These are phyloP conservation scores for Septoria linicola DNA, from an alignment of 2,329 filamentous ascomycete genomes.

Conservation along the genomic window DNA sequence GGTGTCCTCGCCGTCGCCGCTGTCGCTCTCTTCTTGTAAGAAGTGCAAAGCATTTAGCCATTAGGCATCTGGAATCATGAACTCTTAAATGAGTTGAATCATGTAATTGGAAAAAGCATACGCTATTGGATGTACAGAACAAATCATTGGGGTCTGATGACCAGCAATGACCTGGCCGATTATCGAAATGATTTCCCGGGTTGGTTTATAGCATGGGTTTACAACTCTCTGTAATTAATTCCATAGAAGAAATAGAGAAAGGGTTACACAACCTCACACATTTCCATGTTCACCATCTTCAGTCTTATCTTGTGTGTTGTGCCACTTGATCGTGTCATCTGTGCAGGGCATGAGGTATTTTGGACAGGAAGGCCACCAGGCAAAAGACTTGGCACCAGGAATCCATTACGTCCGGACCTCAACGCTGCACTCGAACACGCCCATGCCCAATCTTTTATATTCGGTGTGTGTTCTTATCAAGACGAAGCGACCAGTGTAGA, in stretches of 20 bases:
- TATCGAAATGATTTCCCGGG: neutral
- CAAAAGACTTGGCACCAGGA: too few relatives aligned
- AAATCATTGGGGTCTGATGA: neutral
- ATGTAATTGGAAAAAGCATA: neutral
- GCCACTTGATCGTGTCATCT: too few relatives aligned
- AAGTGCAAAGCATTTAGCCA: neutral
- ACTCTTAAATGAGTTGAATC: neutral
- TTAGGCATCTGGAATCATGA: neutral
- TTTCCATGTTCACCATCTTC: too few relatives aligned
- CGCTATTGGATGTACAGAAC: constrained; percentile 1
- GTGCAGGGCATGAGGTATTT: too few relatives aligned
- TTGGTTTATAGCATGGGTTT: neutral
- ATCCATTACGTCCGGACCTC: too few relatives aligned
- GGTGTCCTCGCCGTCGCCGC: constrained; percentile 13
- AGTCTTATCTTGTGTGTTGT: too few relatives aligned
- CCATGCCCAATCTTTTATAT: too few relatives aligned
- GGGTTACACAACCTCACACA: neutral
- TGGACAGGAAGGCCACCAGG: too few relatives aligned
- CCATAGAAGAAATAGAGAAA: neutral
- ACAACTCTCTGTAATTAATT: neutral
- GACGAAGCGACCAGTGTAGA: too few relatives aligned
- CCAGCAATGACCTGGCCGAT: neutral
- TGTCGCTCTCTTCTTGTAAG: constrained; percentile 17
- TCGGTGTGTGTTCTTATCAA: too few relatives aligned
- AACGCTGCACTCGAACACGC: too few relatives aligned